These are phyloP conservation scores for Fistulinella cinereoalba DNA, from an alignment of 1,284 basidiomycete genomes.

Conservation along the genomic window DNA sequence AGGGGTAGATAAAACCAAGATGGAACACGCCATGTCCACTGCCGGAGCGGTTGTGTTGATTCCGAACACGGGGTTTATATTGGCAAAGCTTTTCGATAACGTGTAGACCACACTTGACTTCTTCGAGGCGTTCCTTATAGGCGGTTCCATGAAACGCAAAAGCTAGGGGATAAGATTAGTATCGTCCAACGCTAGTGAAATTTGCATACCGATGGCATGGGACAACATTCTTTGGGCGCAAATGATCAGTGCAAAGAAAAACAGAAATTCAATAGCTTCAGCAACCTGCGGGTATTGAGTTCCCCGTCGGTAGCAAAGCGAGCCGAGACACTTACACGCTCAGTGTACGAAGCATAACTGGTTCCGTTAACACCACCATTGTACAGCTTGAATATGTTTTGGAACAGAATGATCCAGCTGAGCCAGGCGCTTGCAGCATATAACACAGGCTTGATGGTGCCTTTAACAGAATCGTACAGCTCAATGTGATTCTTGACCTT, in stretches of 20 bases:
- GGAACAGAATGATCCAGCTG: slow-evolving; percentile 70
- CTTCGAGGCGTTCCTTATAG: slow-evolving; percentile 68
- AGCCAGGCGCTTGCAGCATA: slow-evolving; percentile 65
- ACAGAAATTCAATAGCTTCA: slow-evolving; percentile 63
- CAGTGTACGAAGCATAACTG: slow-evolving; percentile 59
- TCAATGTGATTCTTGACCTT: slow-evolving; percentile 61
- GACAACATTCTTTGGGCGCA: slow-evolving; percentile 63
- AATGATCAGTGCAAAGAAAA: slow-evolving; percentile 63
- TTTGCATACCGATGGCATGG: slow-evolving; percentile 49
- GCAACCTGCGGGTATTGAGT: slow-evolving; percentile 37
- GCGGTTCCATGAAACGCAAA: slow-evolving; percentile 75
- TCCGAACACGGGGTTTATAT: slow-evolving; percentile 57
- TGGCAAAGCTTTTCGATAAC: slow-evolving; percentile 69
- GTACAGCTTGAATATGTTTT: slow-evolving; percentile 56
- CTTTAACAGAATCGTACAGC: slow-evolving; percentile 65
- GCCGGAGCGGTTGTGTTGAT: slow-evolving; percentile 28
- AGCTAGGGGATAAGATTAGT: slow-evolving; percentile 36
- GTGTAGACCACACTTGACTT: slow-evolving; percentile 51
- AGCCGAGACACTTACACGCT: slow-evolving; percentile 23
- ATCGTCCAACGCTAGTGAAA: not conserved
- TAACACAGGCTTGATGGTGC: slow-evolving; percentile 63
- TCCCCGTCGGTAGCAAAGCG: not conserved
- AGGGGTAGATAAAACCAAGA: slow-evolving; percentile 31
- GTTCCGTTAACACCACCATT: slow-evolving; percentile 36
- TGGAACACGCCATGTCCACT: slow-evolving; percentile 42